Evolutionary conservation across 177 flowering plant genomes (phyloP), one percentile per base, ranked within the genome.

Genomic region (Telopea speciosissima): DNA sequence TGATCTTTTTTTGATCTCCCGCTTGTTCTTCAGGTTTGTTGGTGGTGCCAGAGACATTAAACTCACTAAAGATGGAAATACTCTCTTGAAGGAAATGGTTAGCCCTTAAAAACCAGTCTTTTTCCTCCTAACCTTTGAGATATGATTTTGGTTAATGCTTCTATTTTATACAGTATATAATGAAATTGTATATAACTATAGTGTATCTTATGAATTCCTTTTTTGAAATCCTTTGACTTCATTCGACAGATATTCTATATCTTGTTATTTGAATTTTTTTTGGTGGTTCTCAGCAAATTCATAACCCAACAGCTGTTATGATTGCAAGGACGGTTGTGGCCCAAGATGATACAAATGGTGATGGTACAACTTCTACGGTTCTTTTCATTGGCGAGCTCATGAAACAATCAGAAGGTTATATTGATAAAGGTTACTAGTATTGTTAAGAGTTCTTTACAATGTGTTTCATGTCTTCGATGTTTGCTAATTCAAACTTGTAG

Each of bases 261-360:
- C 40, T 36, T 36, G 40, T 49, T 52, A 19, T 62, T 40, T 42
- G 16, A 44, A 40, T 44, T 56, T 21, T 66, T 14, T n/a, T 64
- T 70, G 62, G 14, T 62, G 67, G 62, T 67, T 73, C 78, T 68
- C 86, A 96, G 99, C 99, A 96, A 96, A 96, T 96, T 75, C 99
- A 96, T 81, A 96, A 90, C 64, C 99, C 98, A 10, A 96, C 98
- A 24, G 99, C 99, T 1, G 87, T 96, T 14, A 96, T 96, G 99
- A 96, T 96, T 79, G 99, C 99, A 26, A 87, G 99, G 76, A 96
- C 99, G 26, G 99, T 98, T 69, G 97, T 91, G 79, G 99, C 99
- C 58, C 99, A 96, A 75, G 99, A 96, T 81, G 99, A 96, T 75
- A 84, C 84, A 24, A 96, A 95, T 81, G 99, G 99, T 25, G 99